Evolutionary conservation across 768 basidiomycete species (phyloP), one percentile per base, ranked within the genome.

Genomic region (Kwoniella sp.): DNA sequence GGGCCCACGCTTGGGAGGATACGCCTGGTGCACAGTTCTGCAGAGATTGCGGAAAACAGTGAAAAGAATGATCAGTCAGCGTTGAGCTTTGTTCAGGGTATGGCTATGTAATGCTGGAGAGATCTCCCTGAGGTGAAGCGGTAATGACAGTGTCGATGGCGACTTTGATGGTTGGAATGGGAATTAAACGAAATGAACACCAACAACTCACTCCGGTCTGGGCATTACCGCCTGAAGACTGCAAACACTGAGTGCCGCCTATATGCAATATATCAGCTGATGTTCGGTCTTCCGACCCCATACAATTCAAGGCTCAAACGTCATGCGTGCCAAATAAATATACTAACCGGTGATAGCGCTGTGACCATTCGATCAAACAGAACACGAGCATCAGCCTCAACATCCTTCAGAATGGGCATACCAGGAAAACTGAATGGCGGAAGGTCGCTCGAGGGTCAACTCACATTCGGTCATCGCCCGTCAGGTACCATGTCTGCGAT

Each of bases 401-500:
- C n/a, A n/a, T n/a, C n/a, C n/a, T n/a, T n/a, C n/a, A n/a, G n/a
- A n/a, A n/a, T n/a, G n/a, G n/a, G n/a, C n/a, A n/a, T n/a, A n/a
- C n/a, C n/a, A n/a, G n/a, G n/a, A n/a, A n/a, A n/a, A n/a, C n/a
- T n/a, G n/a, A n/a, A n/a, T n/a, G n/a, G n/a, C n/a, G n/a, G n/a
- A n/a, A n/a, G n/a, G n/a, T n/a, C n/a, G n/a, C n/a, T n/a, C n/a
- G n/a, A 61, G 30, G 37, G 15, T 31, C 4, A 5, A 63, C 68
- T 65, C 45, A 65, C 68, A 72, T 38, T 55, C 68, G 61, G 57
- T 69, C 54, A 38, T 73, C 71, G 12, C 51, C 58, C 0, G 71
- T 73, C 48, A 69, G 29, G 38, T 69, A 73, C 68, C 68, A 73
- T 8, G 65, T 69, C 61, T 73, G 71, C 34, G 71, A 51, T 45